Evolutionary conservation across 495 filamentous ascomycete species (phyloP).

Genomic region (Talaromyces liani): DNA sequence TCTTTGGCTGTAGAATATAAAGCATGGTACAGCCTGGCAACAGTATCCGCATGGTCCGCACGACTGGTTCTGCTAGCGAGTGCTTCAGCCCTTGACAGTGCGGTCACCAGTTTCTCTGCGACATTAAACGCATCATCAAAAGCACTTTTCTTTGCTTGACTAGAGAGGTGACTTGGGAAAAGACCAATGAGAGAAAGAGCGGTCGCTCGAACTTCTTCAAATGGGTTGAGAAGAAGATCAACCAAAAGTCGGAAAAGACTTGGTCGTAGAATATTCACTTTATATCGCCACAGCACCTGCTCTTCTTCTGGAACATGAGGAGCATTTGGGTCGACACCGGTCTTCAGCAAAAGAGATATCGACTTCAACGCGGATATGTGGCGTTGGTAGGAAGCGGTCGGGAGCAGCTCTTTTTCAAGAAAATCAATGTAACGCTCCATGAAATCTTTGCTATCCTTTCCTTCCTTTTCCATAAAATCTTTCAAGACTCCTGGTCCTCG

Average conservation of each 20-base stretch:
- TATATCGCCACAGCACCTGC: slow-evolving; percentile 40
- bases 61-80: slow-evolving; percentile 66
- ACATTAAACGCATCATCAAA: not conserved
- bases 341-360: slow-evolving; percentile 51
- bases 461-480: slow-evolving; percentile 6
- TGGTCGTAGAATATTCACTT: slow-evolving; percentile 48
- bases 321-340: slow-evolving; percentile 35
- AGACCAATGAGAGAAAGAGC: slow-evolving; percentile 53
- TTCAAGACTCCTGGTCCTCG: slow-evolving; percentile 4
- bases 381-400: slow-evolving; percentile 76
- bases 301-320: slow-evolving; percentile 9
- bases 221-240: slow-evolving; percentile 79
- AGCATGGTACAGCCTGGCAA: slow-evolving; percentile 54
- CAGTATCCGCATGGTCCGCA: slow-evolving; percentile 81
- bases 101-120: slow-evolving; percentile 20
- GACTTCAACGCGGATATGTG: slow-evolving; percentile 74
- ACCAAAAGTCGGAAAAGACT: slow-evolving; percentile 47
- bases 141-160: slow-evolving; percentile 6
- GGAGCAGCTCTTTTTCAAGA: slow-evolving; percentile 60
- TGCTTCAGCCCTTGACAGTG: slow-evolving; percentile 28
- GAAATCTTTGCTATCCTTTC: slow-evolving; percentile 49
- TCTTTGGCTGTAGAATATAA: slow-evolving; percentile 37
- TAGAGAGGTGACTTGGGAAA: slow-evolving; percentile 25
- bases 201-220: slow-evolving; percentile 77
- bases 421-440: slow-evolving; percentile 63